phyloP scores from a whole-genome alignment of 257 asterid species.

The Solanum chmielewskii region DNA sequence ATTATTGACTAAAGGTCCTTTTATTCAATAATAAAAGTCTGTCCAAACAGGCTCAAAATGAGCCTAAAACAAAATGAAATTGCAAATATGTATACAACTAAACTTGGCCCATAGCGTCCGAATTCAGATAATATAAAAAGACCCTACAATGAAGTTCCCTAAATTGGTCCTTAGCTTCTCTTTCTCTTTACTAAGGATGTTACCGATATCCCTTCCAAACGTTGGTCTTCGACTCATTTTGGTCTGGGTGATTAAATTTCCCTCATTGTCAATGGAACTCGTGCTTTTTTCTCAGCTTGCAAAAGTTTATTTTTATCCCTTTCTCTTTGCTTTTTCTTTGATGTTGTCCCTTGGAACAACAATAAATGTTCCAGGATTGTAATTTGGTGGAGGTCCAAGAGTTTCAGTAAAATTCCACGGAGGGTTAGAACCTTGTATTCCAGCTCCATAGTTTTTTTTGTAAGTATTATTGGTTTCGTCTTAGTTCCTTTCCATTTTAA shows the following conservation, averaged over 20 bases:
- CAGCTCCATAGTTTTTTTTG: background rate
- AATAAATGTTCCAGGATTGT: background rate
- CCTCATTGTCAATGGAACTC: too few species aligned
- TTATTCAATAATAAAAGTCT: background rate
- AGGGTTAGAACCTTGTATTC: background rate
- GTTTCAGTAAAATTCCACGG: background rate
- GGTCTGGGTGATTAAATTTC: background rate
- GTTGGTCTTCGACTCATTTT: background rate
- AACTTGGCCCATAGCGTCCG: background rate
- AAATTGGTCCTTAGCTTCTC: background rate
- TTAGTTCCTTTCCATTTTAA: background rate
- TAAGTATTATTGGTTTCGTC: background rate
- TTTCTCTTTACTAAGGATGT: background rate
- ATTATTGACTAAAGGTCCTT: background rate
- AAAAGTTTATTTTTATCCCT: too few species aligned
- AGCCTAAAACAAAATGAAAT: background rate
- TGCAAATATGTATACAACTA: background rate
- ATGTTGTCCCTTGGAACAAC: background rate
- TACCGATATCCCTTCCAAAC: background rate
- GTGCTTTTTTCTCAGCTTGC: background rate
- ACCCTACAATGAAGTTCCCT: background rate
- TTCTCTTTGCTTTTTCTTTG: background rate
- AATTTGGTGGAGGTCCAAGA: background rate
- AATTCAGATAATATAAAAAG: background rate
- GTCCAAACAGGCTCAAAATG: background rate